Conservation (phyloP, 2,329 filamentous ascomycete genomes). For the Aureobasidium sp. region DNA sequence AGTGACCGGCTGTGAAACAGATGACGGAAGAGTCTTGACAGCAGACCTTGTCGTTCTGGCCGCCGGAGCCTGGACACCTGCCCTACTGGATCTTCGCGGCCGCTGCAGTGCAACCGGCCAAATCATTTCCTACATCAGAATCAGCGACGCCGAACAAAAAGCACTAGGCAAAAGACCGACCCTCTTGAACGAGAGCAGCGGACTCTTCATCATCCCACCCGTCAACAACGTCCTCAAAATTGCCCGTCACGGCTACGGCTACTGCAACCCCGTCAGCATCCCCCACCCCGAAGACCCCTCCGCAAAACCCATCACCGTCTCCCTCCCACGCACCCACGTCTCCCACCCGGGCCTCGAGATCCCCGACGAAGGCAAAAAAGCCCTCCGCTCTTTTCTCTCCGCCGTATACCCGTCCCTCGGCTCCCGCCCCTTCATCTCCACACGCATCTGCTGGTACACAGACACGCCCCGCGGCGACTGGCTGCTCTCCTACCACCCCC, state of each 20-base stretch:
- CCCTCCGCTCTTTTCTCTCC: conserved; percentile 54
- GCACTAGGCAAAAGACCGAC: conserved; percentile 61
- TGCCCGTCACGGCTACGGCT: conserved; percentile 46
- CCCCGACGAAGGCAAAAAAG: conserved; percentile 54
- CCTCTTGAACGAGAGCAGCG: conserved; percentile 62
- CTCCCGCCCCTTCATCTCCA: conserved; percentile 39
- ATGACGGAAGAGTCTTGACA: conserved; percentile 41
- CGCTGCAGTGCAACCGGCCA: conserved; percentile 77
- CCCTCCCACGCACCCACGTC: conserved; percentile 45
- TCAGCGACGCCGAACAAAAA: conserved; percentile 65
- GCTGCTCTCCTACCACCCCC: conserved; percentile 47
- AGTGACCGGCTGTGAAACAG: conserved; percentile 55
- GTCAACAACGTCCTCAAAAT: conserved; percentile 39
- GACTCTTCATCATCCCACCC: conserved; percentile 70
- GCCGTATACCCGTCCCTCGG: conserved; percentile 42
- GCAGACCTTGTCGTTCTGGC: conserved; percentile 74
- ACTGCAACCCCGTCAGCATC: conserved; percentile 41
- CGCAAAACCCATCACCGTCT: conserved; percentile 34
- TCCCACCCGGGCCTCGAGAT: conserved; percentile 41
- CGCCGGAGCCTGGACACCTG: conserved; percentile 78
- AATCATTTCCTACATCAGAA: conserved; percentile 66
- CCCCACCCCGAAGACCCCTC: conserved; percentile 36
- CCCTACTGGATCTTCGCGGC: conserved; percentile 69
- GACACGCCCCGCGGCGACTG: conserved; percentile 52
- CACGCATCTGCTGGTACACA: conserved; percentile 50